These are phyloP conservation scores for Plasmodium cynomolgi DNA, from an alignment of 169 alveolate species.

Conservation along the genomic window DNA sequence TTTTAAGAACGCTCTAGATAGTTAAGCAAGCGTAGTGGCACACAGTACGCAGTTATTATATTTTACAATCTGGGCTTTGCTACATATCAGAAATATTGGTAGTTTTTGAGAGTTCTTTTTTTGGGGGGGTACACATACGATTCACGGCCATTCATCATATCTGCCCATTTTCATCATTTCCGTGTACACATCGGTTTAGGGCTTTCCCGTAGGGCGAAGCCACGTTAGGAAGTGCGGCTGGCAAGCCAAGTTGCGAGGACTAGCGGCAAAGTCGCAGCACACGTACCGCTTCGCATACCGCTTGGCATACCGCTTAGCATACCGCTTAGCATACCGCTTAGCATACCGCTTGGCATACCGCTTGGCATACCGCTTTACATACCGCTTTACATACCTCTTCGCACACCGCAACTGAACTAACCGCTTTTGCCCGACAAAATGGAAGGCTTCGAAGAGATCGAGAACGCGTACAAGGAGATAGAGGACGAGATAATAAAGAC, in stretches of 20 bases:
- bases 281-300: background rate
- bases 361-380: too few relatives aligned
- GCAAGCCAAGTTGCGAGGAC: background rate
- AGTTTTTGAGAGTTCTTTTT: background rate
- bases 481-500: constrained; percentile 61
- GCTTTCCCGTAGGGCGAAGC: background rate
- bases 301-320: background rate
- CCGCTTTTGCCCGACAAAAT: background rate
- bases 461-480: constrained; percentile 60
- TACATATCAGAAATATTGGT: background rate
- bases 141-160: background rate
- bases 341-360: too few relatives aligned
- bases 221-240: background rate
- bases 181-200: background rate
- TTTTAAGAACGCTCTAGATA: background rate
- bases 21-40: background rate
- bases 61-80: background rate
- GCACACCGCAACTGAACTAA: background rate
- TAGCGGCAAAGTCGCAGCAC: background rate
- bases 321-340: too few relatives aligned
- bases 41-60: background rate
- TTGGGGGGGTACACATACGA: background rate
- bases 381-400: background rate
- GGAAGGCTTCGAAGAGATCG: constrained; percentile 66
- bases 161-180: background rate